Base-by-base conservation (phyloP, 371 early-diverging fungal genomes). In the Lichtheimia corymbifera region DNA sequence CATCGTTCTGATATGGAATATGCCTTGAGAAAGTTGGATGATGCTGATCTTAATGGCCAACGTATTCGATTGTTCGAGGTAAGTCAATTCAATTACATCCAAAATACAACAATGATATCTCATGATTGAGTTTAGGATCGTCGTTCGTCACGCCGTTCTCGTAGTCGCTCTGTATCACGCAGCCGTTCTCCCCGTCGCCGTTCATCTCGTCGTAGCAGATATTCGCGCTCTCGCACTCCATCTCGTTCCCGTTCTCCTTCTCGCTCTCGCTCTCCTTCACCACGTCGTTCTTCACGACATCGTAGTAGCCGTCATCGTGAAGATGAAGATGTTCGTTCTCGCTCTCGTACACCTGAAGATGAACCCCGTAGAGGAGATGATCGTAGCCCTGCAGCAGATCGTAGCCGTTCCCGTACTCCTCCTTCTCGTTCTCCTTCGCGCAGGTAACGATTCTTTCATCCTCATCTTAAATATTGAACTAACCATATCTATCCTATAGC, bases 1-100 rank as follows among this genome's bases (percentile, higher is more conserved):
- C 82, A 83, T 67, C 80, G 84, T 57, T 88, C 83, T 43, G 96
- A 93, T 67, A 91, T 95, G 86, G 85, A 92, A 50, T 84, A 88
- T 68, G 97, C 97, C 28, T 73, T 96, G 44, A 84, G 84, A 67
- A 89, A 88, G 78, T 84, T 94, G 69, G 87, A 96, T 59, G 93
- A 91, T 67, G 85, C 86, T 66, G 96, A 95, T 41, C 84, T 93
- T 74, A 86, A 92, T 43, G 97, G 96, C 27, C 81, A 86, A 61
- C 77, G 84, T 44, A 82, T 97, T 17, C 67, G 66, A 61, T 85
- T 97, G 49, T 88, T 87, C 59, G 91, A 92, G 83, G 93, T 91
- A 82, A 71, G 69, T 45, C 1, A 22, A 22, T 47, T 47, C 6
- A n/a, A 14, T 5, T 4, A 2, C 14, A 14, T 47, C 14, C 7